These are phyloP conservation scores for Saururus chinensis DNA, from an alignment of 164 flowering plant species.

Conservation along the genomic window DNA sequence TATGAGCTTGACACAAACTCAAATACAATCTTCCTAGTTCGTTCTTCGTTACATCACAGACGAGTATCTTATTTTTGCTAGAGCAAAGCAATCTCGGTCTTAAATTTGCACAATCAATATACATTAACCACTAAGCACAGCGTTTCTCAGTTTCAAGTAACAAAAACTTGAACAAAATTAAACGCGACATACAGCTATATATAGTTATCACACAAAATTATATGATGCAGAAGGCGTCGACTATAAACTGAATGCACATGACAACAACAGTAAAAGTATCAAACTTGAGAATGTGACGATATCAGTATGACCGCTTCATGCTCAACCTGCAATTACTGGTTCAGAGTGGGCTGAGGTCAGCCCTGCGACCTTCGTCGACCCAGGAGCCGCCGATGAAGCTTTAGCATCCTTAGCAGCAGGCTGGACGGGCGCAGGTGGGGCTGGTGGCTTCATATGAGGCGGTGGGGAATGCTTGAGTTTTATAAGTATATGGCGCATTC, in stretches of 20 bases:
- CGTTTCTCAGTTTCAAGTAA: too few species aligned
- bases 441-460: conserved; percentile 45
- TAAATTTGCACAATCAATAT: too few species aligned
- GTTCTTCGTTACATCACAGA: too few species aligned
- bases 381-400: conserved; percentile 7
- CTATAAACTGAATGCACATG: background rate
- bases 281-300: background rate
- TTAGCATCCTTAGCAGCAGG: conserved; percentile 19
- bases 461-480: conserved; percentile 70
- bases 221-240: background rate
- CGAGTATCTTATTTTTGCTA: too few species aligned
- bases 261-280: background rate
- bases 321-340: conserved; percentile 15
- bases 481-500: conserved; percentile 62
- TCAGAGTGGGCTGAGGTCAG: conserved; percentile 2
- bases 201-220: background rate
- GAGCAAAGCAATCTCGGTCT: too few species aligned
- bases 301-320: background rate
- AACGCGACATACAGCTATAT: too few species aligned
- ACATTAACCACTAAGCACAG: too few species aligned
- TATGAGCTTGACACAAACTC: too few species aligned
- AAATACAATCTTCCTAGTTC: too few species aligned
- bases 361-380: conserved; percentile 8
- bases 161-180: too few species aligned
- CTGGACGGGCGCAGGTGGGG: conserved; percentile 21